phyloP scores from a whole-genome alignment of 2,329 filamentous ascomycete species.

The Penicillium freii region DNA sequence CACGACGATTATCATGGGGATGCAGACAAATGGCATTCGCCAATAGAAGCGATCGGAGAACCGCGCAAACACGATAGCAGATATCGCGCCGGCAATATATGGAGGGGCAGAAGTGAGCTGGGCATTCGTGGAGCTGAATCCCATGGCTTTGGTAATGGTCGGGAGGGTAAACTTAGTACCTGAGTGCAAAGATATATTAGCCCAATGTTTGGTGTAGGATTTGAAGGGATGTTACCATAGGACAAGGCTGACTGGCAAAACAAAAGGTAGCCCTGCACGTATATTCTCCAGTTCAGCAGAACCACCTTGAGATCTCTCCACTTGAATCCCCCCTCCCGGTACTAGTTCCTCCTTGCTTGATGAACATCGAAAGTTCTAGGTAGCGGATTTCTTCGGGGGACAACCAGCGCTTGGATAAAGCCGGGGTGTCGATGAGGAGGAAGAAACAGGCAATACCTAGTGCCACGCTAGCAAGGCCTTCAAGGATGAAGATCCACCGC shows the following conservation, averaged over 20 bases:
- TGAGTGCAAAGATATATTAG: constrained; percentile 30
- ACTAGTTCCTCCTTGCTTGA: constrained; percentile 19
- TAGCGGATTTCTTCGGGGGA: constrained; percentile 38
- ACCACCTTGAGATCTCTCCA: constrained; percentile 37
- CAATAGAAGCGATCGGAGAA: constrained; percentile 27
- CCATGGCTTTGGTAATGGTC: constrained; percentile 40
- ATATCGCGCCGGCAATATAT: constrained; percentile 27
- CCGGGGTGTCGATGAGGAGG: constrained; percentile 44
- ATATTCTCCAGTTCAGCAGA: constrained; percentile 41
- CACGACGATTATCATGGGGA: constrained; percentile 15
- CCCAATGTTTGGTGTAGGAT: constrained; percentile 6
- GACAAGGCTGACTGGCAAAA: constrained; percentile 21
- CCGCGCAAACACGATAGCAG: constrained; percentile 22
- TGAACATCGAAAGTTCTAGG: constrained; percentile 38
- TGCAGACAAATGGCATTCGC: constrained; percentile 27
- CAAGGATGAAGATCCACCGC: constrained; percentile 51
- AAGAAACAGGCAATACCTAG: constrained; percentile 43
- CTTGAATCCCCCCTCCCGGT: constrained; percentile 13
- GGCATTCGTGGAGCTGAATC: constrained; percentile 35
- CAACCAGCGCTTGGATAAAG: constrained; percentile 38
- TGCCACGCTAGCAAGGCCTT: constrained; percentile 45
- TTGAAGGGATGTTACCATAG: constrained; percentile 20
- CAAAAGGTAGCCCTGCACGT: constrained; percentile 33
- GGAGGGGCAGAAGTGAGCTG: constrained; percentile 33
- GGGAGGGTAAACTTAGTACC: constrained; percentile 40